A percentile compares a stretch with the other conserved stretches of the same genome.
Conservation (phyloP, 2,329 filamentous ascomycete species). For the Cladosporium oxysporum region DNA sequence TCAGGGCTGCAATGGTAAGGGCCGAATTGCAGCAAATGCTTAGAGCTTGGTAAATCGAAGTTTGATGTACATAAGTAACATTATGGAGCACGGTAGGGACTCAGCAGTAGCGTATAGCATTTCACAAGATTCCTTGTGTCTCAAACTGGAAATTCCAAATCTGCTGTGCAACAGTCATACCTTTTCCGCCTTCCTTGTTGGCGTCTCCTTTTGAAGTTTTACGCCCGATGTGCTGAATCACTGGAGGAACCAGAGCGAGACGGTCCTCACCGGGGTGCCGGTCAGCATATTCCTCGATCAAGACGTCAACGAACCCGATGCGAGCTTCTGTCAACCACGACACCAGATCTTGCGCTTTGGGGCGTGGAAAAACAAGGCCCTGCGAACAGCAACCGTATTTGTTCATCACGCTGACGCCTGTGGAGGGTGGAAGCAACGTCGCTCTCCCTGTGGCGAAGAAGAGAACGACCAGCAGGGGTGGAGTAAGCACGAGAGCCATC, state of each 20-base stretch:
- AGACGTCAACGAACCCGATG: slow-evolving; percentile 42
- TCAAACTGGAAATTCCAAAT: slow-evolving; percentile 46
- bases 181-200: slow-evolving; percentile 26
- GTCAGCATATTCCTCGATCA: slow-evolving; percentile 47
- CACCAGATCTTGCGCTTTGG: slow-evolving; percentile 32
- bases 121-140: neutral
- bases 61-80: too few relatives aligned
- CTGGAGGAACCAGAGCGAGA: slow-evolving; percentile 46
- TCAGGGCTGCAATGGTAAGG: too few relatives aligned
- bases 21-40: too few relatives aligned
- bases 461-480: slow-evolving; percentile 33
- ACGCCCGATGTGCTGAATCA: slow-evolving; percentile 50
- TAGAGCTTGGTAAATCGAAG: too few relatives aligned
- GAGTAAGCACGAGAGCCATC: slow-evolving; percentile 22
- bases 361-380: slow-evolving; percentile 47
- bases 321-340: slow-evolving; percentile 35
- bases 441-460: slow-evolving; percentile 46
- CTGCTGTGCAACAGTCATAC: slow-evolving; percentile 38
- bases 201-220: slow-evolving; percentile 42
- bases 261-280: slow-evolving; percentile 38
- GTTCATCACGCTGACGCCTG: slow-evolving; percentile 44
- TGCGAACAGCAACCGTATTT: slow-evolving; percentile 49
- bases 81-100: too few relatives aligned
- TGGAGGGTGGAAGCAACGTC: slow-evolving; percentile 40
- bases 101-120: too few relatives aligned